A percentile compares a stretch with the other conserved stretches of the same genome.
These are phyloP conservation scores for Westerdykella sp. DNA, from an alignment of 2,329 filamentous ascomycete genomes.

Conservation along the genomic window DNA sequence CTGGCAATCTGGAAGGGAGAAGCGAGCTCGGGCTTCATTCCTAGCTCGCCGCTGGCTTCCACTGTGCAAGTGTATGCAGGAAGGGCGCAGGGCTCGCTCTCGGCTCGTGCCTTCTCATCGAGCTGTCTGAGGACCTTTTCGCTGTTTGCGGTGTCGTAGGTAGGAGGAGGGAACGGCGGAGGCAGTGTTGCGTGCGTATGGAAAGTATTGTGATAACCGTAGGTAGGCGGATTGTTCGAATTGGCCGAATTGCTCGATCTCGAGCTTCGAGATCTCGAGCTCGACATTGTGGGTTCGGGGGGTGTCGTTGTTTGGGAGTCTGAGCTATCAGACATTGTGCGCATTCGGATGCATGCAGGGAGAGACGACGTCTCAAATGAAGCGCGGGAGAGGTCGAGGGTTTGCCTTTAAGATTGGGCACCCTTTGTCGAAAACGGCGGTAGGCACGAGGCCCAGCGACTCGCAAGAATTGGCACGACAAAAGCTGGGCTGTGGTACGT, in stretches of 20 bases:
- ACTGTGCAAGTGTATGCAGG: conserved; percentile 35
- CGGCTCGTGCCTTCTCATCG: conserved; percentile 16
- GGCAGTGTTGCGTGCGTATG: conserved; percentile 32
- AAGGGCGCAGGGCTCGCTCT: conserved; percentile 19
- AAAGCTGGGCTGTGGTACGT: too few relatives aligned
- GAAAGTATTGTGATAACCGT: conserved; percentile 41
- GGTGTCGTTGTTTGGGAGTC: not conserved
- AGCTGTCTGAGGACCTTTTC: conserved; percentile 14
- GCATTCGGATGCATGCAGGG: not conserved
- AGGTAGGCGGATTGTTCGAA: conserved; percentile 20
- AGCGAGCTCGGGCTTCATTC: conserved; percentile 61
- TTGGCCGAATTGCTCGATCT: not conserved
- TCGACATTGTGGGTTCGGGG: too few relatives aligned
- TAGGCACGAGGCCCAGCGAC: too few relatives aligned
- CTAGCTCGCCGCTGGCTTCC: conserved; percentile 29
- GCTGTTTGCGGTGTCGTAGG: conserved; percentile 26
- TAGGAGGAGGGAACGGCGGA: conserved; percentile 23
- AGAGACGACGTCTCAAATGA: not conserved
- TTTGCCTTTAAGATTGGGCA: not conserved
- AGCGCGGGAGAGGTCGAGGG: not conserved
- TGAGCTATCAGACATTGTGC: not conserved
- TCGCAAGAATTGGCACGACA: too few relatives aligned
- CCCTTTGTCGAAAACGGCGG: not conserved
- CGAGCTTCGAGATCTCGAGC: not conserved
- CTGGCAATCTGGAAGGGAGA: conserved; percentile 57